Evolutionary conservation across 495 filamentous ascomycete genomes (phyloP), one percentile per base, ranked within the genome.

Genomic region (Aspergillus campestris): DNA sequence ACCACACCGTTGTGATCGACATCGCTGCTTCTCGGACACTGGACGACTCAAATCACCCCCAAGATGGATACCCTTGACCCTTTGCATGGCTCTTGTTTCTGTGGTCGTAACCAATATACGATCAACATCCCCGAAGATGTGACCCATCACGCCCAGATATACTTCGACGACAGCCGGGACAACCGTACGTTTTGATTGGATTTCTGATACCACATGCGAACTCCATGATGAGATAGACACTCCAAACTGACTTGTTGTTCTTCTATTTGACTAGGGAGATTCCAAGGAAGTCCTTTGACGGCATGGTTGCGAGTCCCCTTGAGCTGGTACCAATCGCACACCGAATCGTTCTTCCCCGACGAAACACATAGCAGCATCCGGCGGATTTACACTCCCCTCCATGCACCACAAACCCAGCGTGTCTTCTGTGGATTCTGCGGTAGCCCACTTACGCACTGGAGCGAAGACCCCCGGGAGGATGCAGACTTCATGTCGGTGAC

Each of bases 401-500:
- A 75, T 59, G 76, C 79, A 11, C 72, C 73, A 12, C 64, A 76
- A 50, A 64, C 77, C 0, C 77, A 80, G 59, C 82, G 86, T 38
- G 78, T 86, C 42, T 95, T 95, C 64, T 95, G 89, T 62, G 89
- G 89, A 0, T 90, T 85, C 67, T 94, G 89, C 58, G 89, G 89
- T 13, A 91, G 87, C 2, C 82, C 81, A 5, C 67, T 95, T 34
- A 81, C 78, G 0, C 84, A 81, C 50, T 94, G 89, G 89, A 80
- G 78, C 40, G 88, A 94, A 57, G 55, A 75, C 9, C 82, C 84
- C 1, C 58, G 50, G 0, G 74, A 70, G 31, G 85, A 90, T 55
- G 81, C 81, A 6, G 78, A 89, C 9, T 88, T 72, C 50, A 86
- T 95, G 58, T 76, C 73, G 27, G 62, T 94, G 36, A 80, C 87